Evolutionary conservation across 257 asterid genomes (phyloP), one percentile per base, ranked within the genome.

Genomic region (Fraxinus excelsior): DNA sequence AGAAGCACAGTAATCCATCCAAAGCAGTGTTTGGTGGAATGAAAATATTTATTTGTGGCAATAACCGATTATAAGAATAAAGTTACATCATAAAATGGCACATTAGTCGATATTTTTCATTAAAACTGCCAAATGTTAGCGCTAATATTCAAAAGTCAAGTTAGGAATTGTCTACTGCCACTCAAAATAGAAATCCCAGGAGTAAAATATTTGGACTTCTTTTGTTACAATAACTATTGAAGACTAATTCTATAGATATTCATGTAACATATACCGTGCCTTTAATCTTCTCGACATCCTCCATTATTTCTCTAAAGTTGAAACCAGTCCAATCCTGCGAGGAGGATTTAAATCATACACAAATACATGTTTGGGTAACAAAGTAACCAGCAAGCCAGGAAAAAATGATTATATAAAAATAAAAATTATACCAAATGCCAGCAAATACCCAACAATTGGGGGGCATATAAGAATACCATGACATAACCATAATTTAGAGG

Each of bases 251-350:
- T 79, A 60, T 32, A 77, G 76, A 62, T 73, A 80, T 70, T 58
- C 74, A 40, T 68, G 74, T 40, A 77, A 66, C 80, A 74, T 82
- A 80, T 96, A 96, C 99, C 94, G 97, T 96, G 97, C 96, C 92
- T 90, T 93, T 96, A 80, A 96, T 93, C 98, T 91, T 96, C 90
- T 93, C 97, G 85, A 96, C 99, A 49, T 93, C 99, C 9, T 84
- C 92, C 97, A 96, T 96, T 83, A 96, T 96, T 83, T 90, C 94
- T 88, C 96, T 84, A 79, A 93, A 96, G 88, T 80, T 88, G 81
- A 96, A 87, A 74, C 97, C 99, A 31, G 96, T 93, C 99, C 99
- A 96, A 83, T 96, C 99, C 98, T 96, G 91, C 83, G 82, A 78
- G 65, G 88, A 80, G 65, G 40, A 81, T 78, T 34, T 16, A 79